Base-by-base conservation (phyloP, 2,329 filamentous ascomycete species). In the Huntiella bhutanensis region DNA sequence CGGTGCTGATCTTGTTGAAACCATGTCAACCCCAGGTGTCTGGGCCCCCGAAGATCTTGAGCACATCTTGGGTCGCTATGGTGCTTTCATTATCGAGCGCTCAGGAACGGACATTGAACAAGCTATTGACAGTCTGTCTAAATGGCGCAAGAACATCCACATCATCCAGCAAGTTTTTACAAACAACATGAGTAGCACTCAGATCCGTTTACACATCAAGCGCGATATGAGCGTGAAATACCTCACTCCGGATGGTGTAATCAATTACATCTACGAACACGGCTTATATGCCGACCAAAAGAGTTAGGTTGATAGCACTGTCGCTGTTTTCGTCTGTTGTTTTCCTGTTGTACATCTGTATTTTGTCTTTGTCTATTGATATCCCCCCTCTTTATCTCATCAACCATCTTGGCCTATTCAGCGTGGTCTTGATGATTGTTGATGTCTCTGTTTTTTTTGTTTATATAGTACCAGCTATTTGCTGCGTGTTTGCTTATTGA, bases 51-150 rank as follows among this genome's bases (percentile, higher is more conserved):
- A 79, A 52, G 88, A 95, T 70, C 66, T 95, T 47, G 80, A 91
- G 55, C 82, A 92, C 55, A 95, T 95, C 50, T 67, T 95, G 15
- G 77, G 82, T 41, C 73, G 80, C 57, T 94, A 82, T 57, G 84
- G 84, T 38, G 77, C 81, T 28, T 86, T 92, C 59, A 82, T 88
- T 50, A 72, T 92, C n/a, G 82, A 95, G 67, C 76, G 88, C 50
- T 79, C 77, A 36, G 87, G 86, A 38, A 93, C 85, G 16, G 84
- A 93, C 56, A 81, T 92, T 43, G 82, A 93, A 52, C 82, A 92
- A 57, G 86, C 87, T 2, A 69, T 94, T 40, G 77, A 80, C n/a
- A 80, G 75, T 39, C 67, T 94, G 41, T 79, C 85, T 58, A 73
- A 77, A 50, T 95, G 81, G 74, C 79, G 84, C 56, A 75, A 86